Conservation (phyloP, 2,329 filamentous ascomycete species). For the Pseudocercospora crystallina region DNA sequence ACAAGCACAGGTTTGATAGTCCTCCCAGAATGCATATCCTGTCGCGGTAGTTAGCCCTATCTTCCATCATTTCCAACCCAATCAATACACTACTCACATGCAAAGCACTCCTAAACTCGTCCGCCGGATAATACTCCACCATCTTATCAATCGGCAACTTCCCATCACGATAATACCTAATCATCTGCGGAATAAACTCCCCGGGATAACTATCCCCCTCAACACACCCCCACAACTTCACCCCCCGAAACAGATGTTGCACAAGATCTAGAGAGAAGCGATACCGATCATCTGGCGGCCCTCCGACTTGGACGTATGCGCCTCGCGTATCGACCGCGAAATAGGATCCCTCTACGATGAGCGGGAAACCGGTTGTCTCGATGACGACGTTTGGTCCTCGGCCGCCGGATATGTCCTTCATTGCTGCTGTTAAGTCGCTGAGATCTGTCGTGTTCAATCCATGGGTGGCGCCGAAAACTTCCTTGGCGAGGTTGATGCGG, state of each 20-base stretch:
- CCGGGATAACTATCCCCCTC: conserved; percentile 43
- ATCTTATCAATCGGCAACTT: conserved; percentile 46
- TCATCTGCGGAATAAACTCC: conserved; percentile 45
- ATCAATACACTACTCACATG: conserved; percentile 14
- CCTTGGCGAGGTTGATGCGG: conserved; percentile 38
- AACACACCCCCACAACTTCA: conserved; percentile 46
- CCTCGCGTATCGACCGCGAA: conserved; percentile 33
- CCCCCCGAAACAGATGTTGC: conserved; percentile 44
- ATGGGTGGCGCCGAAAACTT: conserved; percentile 41
- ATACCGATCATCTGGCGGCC: conserved; percentile 38
- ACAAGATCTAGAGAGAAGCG: conserved; percentile 39
- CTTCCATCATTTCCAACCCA: not conserved
- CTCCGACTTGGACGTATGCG: conserved; percentile 49
- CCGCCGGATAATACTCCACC: conserved; percentile 41
- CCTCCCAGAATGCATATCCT: conserved; percentile 39
- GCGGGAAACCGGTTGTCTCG: conserved; percentile 35
- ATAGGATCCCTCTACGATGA: conserved; percentile 22
- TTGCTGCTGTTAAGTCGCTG: conserved; percentile 31
- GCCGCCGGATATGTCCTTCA: conserved; percentile 33
- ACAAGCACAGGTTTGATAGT: conserved; percentile 42
- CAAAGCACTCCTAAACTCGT: conserved; percentile 40
- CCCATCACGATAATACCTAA: conserved; percentile 45
- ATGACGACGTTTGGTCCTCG: conserved; percentile 45
- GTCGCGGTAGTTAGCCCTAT: not conserved
- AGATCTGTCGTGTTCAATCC: conserved; percentile 36